Evolutionary conservation across 2,329 filamentous ascomycete genomes (phyloP).

Genomic region (Colletotrichum simmondsii): DNA sequence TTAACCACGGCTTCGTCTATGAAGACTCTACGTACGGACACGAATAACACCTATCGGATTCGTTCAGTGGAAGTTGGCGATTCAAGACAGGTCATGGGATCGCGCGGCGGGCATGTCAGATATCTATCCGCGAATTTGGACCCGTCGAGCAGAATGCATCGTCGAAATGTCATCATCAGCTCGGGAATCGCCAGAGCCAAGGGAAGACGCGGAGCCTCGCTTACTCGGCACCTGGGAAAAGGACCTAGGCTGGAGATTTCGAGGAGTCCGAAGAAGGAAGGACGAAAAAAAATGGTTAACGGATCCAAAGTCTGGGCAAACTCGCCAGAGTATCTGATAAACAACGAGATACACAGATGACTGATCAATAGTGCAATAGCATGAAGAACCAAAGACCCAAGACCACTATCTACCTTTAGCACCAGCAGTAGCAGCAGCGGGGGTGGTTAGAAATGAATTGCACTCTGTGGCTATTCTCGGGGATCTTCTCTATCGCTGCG

Average conservation of each 20-base stretch:
- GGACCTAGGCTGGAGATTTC: not conserved
- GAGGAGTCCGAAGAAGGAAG: not conserved
- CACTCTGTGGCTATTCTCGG: conserved; percentile 19
- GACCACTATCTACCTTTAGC: not conserved
- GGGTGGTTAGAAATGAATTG: conserved; percentile 20
- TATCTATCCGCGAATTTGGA: not conserved
- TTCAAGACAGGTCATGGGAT: not conserved
- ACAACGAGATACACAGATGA: not conserved
- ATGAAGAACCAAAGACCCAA: not conserved
- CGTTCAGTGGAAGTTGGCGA: not conserved
- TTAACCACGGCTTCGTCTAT: not conserved
- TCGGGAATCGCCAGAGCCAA: conserved; percentile 11
- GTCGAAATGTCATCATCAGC: not conserved
- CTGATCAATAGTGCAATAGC: not conserved
- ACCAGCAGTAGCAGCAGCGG: not conserved
- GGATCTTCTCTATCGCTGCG: conserved; percentile 5
- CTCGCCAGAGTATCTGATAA: conserved; percentile 21
- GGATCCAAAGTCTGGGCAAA: not conserved
- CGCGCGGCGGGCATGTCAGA: not conserved
- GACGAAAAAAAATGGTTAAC: not conserved
- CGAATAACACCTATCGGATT: not conserved
- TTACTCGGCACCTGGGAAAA: not conserved
- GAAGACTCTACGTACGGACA: not conserved
- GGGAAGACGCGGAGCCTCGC: not conserved
- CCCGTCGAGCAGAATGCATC: not conserved